Evolutionary conservation across 2,329 filamentous ascomycete species (phyloP).

Genomic region (Trichoderma asperellum): DNA sequence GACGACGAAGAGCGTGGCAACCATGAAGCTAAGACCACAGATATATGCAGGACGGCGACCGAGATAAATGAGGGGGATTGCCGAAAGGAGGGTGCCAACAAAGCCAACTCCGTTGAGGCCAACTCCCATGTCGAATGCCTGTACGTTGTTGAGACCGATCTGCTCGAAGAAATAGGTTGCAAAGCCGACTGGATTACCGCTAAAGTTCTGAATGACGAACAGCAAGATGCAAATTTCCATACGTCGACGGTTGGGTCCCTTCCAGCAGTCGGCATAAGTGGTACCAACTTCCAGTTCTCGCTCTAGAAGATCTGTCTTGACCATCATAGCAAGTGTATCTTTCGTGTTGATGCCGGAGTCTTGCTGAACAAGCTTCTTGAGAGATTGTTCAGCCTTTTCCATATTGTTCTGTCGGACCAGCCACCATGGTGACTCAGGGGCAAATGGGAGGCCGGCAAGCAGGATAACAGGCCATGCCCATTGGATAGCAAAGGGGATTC

Average conservation of each 20-base stretch:
- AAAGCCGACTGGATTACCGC: conserved; percentile 30
- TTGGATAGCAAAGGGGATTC: conserved; percentile 53
- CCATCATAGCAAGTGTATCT: conserved; percentile 45
- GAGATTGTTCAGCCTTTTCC: conserved; percentile 17
- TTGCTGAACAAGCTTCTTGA: conserved; percentile 20
- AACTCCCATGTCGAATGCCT: conserved; percentile 32
- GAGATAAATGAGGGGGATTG: conserved; percentile 48
- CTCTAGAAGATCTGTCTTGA: conserved; percentile 49
- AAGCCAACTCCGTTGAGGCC: conserved; percentile 27
- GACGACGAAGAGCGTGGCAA: conserved; percentile 45
- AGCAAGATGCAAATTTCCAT: conserved; percentile 50
- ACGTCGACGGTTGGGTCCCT: conserved; percentile 49
- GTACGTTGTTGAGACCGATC: conserved; percentile 29
- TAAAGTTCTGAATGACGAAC: conserved; percentile 32
- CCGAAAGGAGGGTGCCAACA: conserved; percentile 51
- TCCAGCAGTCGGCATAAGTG: conserved; percentile 51
- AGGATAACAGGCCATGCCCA: conserved; percentile 54
- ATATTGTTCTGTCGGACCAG: conserved; percentile 28
- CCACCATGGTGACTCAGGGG: conserved; percentile 44
- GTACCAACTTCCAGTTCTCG: conserved; percentile 42
- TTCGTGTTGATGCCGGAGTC: conserved; percentile 23
- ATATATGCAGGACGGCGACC: conserved; percentile 52
- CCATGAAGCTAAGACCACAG: conserved; percentile 48
- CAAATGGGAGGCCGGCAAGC: conserved; percentile 45
- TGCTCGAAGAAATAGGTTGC: conserved; percentile 33